Evolutionary conservation across 352 stramenopile genomes (phyloP), one percentile per base, ranked within the genome.

Genomic region (Peronosclerospora sorghi): DNA sequence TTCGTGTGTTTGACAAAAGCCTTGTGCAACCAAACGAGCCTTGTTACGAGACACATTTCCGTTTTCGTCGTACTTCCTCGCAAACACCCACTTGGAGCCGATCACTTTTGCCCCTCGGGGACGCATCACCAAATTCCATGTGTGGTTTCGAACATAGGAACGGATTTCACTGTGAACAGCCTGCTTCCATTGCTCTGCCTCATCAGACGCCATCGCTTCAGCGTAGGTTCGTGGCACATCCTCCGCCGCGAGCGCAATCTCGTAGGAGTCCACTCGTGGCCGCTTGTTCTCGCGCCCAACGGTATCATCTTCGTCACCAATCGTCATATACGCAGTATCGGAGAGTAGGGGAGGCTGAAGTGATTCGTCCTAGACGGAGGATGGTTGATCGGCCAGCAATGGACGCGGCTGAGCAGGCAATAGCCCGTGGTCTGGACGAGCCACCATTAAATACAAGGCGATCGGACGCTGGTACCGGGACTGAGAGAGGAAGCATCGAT

Each of bases 121-220:
- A 5, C 32, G 17, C 3, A n/a, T 23, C 6, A 24, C 14, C 5
- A 17, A 5, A 17, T 35, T 9, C 32, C 32, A 38, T 24, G 17
- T 26, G 32, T 38, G 15, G 7, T 38, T 23, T 13, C 20, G 14
- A 1, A 38, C 5, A 23, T 23, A 15, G 7, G 32, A 4, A 4
- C 13, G 18, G 8, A 38, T 38, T 23, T 38, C 32, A 13, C 5
- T 5, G 9, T 13, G 17, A 24, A 38, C 70, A 35, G 65, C 65
- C 2, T 48, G 56, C 12, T 55, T 63, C 21, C 62, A 77, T 23
- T 38, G 14, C 13, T 21, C 6, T 14, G 5, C 32, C 7, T 23
- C 32, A 4, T 7, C 3, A 1, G 17, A 38, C 5, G 12, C 2
- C 32, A 38, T 13, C 5, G 32, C 30, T 8, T 35, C 30, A 3